Base-by-base conservation (phyloP, 2,329 filamentous ascomycete species). In the Stachybotrys chlorohalonatus region DNA sequence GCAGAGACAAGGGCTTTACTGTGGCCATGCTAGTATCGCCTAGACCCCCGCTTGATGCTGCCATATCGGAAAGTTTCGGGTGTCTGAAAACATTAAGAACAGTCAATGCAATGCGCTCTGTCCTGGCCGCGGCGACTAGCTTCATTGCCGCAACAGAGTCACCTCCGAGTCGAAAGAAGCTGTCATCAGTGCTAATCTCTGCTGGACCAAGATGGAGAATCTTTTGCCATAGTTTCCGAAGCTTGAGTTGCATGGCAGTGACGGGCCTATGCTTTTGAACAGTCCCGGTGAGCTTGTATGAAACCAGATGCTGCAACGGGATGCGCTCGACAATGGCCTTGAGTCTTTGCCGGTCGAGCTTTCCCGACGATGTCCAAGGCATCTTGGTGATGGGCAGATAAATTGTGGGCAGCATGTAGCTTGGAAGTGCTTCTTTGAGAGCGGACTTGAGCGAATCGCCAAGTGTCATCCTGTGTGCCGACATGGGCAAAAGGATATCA, bases 111-210 rank as follows among this genome's bases (percentile, higher is more conserved):
- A 64, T 31, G 3, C 53, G 57, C 13, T 64, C 56, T 2, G 53
- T 47, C 8, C 60, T 59, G 1, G 63, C 56, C 0, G 58, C 52
- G 1, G 58, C 31, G 7, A 64, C 62, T 15, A 66, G 54, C 16
- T 61, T 60, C 60, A 66, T 66, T 11, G 63, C 63, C 0, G 56
- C 55, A 8, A 66, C 57, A 1, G 64, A 66, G 32, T 66, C 64
- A 2, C 77, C 75, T 0, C 75, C 75, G 1, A 77, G 67, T 0
- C 66, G 66, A 57, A 78, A 72, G 64, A 78, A 77, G 60, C 69
- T 71, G 53, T 74, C 71, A 3, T 68, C 60, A 1, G 64, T 60
- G 0, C 66, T 60, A 47, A 73, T 58, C 3, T 45, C 48, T 7
- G 68, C 63, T 9, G 62, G 51, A 11, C 68, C 65, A 1, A 62